These are phyloP conservation scores for Knoxia roxburghii DNA, from an alignment of 257 asterid species.

Conservation along the genomic window DNA sequence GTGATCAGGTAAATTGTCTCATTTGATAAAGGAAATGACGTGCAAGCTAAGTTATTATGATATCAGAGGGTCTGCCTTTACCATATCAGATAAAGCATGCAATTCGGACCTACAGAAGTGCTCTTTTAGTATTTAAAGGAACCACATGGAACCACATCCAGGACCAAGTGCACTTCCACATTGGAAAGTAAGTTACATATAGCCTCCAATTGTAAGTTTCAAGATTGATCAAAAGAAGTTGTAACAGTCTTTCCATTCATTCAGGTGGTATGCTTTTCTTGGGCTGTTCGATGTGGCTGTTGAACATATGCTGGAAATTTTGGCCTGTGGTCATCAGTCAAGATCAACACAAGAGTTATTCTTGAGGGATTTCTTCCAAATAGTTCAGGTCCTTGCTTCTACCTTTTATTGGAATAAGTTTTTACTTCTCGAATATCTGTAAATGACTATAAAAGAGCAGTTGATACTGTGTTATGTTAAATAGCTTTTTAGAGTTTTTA, in stretches of 20 bases:
- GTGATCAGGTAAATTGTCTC: constrained; percentile 73
- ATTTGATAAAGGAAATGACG: constrained; percentile 11
- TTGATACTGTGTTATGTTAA: not conserved
- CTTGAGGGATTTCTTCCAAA: constrained; percentile 72
- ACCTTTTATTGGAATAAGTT: not conserved
- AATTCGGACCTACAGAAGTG: constrained; percentile 83
- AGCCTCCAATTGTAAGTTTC: constrained; percentile 10
- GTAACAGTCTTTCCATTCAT: constrained; percentile 28
- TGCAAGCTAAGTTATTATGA: constrained; percentile 17
- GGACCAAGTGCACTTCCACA: constrained; percentile 94
- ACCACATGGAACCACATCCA: constrained; percentile 83
- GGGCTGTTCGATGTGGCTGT: constrained; percentile 89
- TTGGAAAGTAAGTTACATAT: constrained; percentile 73
- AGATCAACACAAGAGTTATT: constrained; percentile 80
- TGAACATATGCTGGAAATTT: constrained; percentile 75
- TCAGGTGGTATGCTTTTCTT: constrained; percentile 93
- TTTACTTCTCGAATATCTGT: not conserved
- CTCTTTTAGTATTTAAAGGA: constrained; percentile 84
- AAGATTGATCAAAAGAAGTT: constrained; percentile 7
- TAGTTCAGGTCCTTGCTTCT: constrained; percentile 61
- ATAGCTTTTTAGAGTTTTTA: not conserved
- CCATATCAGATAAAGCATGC: constrained; percentile 84
- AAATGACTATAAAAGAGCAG: not conserved
- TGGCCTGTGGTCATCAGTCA: constrained; percentile 89
- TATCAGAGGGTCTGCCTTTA: constrained; percentile 23